Conservation (phyloP, 371 early-diverging fungal species). For the Mortierella sp. region DNA sequence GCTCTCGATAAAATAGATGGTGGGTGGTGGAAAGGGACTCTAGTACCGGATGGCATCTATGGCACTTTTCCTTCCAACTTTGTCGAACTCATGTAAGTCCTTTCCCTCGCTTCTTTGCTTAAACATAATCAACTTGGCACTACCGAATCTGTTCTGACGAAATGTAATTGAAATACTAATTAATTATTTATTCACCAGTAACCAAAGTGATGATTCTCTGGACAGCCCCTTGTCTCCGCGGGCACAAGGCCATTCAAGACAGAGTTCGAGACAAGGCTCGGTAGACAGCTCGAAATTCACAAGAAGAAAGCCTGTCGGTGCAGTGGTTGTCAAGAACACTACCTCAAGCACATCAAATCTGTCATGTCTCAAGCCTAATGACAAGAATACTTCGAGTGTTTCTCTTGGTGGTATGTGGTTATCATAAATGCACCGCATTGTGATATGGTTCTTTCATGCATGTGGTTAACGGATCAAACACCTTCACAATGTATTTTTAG, state of each 20-base stretch:
- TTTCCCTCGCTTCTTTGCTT: background rate
- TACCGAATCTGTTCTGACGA: background rate
- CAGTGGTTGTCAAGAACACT: background rate
- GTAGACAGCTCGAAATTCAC: conserved; percentile 42
- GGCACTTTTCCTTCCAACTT: conserved; percentile 55
- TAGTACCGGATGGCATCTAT: conserved; percentile 16
- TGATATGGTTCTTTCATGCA: conserved; percentile 1
- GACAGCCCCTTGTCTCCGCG: conserved; percentile 8
- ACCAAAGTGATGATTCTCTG: background rate
- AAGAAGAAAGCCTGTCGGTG: conserved; percentile 45
- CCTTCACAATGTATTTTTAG: conserved; percentile 1
- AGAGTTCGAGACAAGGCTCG: conserved; percentile 35
- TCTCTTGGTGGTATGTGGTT: conserved; percentile 25
- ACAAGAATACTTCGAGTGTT: conserved; percentile 11
- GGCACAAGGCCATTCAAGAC: conserved; percentile 13
- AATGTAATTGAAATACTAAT: background rate
- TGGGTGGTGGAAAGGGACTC: conserved; percentile 54
- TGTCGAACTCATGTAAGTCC: conserved; percentile 44
- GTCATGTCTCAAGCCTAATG: background rate
- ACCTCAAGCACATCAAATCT: conserved; percentile 11
- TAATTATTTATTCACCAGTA: background rate
- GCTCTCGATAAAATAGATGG: conserved; percentile 23
- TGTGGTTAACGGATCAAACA: background rate
- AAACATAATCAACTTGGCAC: background rate
- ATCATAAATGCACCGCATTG: background rate